Percentiles rank a stretch among this genome's conserved stretches.
Evolutionary conservation across 768 basidiomycete species (phyloP).

Genomic region (Hericium coralloides): DNA sequence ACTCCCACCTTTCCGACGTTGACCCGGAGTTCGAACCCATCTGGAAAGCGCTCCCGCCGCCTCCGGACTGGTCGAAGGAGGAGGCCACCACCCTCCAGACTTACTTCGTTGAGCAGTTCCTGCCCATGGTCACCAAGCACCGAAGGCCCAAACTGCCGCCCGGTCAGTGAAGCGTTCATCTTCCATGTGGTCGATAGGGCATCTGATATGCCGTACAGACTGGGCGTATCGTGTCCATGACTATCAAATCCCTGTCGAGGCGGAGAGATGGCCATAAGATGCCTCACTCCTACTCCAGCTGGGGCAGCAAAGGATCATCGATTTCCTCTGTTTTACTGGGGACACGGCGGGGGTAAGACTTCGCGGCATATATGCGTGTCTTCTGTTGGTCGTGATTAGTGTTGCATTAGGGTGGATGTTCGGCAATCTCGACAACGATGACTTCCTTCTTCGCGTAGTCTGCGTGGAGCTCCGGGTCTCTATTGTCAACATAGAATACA

Average conservation of each 20-base stretch:
- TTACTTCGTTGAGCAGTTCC: background rate
- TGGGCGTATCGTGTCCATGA: slow-evolving; percentile 3
- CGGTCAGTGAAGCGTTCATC: background rate
- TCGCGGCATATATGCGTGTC: background rate
- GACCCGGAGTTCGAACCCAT: background rate
- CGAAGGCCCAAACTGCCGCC: background rate
- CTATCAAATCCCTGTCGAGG: slow-evolving; percentile 6
- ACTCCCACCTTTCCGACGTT: background rate
- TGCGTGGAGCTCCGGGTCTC: slow-evolving; percentile 4
- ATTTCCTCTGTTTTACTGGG: slow-evolving; percentile 6
- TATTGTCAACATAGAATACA: slow-evolving; percentile 8
- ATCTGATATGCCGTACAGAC: background rate
- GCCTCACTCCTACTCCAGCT: background rate
- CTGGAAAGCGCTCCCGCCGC: background rate
- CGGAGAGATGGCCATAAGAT: slow-evolving; percentile 3
- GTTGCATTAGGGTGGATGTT: background rate
- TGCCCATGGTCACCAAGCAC: background rate
- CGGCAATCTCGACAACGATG: slow-evolving; percentile 12
- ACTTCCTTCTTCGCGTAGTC: slow-evolving; percentile 7
- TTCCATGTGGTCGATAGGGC: background rate
- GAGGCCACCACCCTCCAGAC: background rate
- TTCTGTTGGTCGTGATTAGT: background rate
- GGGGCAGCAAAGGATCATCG: background rate
- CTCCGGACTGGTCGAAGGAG: background rate
- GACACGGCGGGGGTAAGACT: slow-evolving; percentile 9